A percentile compares a stretch with the other conserved stretches of the same genome.
These are phyloP conservation scores for Camillea tinctor DNA, from an alignment of 2,329 filamentous ascomycete species.

Conservation along the genomic window DNA sequence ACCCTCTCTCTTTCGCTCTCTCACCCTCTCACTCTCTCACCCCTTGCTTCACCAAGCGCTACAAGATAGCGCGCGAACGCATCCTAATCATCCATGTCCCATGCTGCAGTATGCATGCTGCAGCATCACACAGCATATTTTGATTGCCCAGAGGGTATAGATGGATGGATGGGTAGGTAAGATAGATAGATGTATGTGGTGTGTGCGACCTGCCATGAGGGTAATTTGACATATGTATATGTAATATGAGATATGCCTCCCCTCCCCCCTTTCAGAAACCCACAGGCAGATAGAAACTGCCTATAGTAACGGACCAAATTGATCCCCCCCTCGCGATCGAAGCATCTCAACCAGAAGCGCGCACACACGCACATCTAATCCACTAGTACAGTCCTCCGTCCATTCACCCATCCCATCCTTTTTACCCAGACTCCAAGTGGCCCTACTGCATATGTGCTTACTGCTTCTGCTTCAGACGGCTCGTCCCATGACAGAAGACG, in stretches of 20 bases:
- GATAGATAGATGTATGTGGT: too few species aligned
- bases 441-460: not conserved
- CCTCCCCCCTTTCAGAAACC: not conserved
- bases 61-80: not conserved
- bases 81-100: not conserved
- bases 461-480: not conserved
- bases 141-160: not conserved
- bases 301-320: not conserved
- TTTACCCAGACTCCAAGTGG: not conserved
- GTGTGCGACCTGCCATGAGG: not conserved
- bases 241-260: not conserved
- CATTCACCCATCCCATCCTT: not conserved
- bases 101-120: not conserved
- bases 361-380: not conserved
- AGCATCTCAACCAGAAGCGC: not conserved
- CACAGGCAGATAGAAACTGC: not conserved
- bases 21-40: too few species aligned
- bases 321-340: not conserved
- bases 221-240: not conserved
- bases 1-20: too few species aligned
- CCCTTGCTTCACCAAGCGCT: not conserved
- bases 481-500: not conserved
- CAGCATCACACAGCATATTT: not conserved
- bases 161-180: not conserved
- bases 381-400: too few species aligned